Evolutionary conservation across 2,329 filamentous ascomycete genomes (phyloP).

Genomic region (Trichoderma koningii): DNA sequence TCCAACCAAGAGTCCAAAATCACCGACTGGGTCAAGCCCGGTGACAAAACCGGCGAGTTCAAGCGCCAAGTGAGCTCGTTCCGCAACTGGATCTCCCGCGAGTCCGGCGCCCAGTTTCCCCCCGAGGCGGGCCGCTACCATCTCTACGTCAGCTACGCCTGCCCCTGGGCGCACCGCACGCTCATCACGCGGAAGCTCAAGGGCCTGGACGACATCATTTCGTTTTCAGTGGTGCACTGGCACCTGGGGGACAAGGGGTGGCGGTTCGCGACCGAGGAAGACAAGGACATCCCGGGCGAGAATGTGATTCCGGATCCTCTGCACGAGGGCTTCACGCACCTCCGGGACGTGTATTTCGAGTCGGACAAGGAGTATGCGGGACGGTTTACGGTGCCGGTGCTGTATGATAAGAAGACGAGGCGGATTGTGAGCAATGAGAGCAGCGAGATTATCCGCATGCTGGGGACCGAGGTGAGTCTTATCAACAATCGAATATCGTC

Average conservation of each 20-base stretch:
- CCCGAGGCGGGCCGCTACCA: slow-evolving; percentile 90
- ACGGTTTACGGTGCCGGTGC: slow-evolving; percentile 83
- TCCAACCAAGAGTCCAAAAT: slow-evolving; percentile 46
- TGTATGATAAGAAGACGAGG: slow-evolving; percentile 76
- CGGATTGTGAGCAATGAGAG: slow-evolving; percentile 90
- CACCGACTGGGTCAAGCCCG: slow-evolving; percentile 79
- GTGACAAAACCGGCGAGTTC: slow-evolving; percentile 84
- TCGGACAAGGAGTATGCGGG: slow-evolving; percentile 71
- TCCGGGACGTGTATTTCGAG: slow-evolving; percentile 79
- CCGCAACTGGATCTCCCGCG: slow-evolving; percentile 74
- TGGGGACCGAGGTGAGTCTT: slow-evolving; percentile 67
- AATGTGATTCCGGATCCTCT: slow-evolving; percentile 69
- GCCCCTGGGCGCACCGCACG: slow-evolving; percentile 87
- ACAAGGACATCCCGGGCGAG: slow-evolving; percentile 54
- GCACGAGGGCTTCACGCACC: slow-evolving; percentile 67
- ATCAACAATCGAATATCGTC: no score
- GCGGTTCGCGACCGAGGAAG: slow-evolving; percentile 73
- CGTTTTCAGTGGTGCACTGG: slow-evolving; percentile 86
- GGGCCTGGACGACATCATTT: slow-evolving; percentile 83
- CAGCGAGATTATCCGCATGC: slow-evolving; percentile 89
- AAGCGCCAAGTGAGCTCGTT: slow-evolving; percentile 85
- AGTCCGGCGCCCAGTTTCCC: slow-evolving; percentile 72
- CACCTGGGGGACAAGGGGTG: slow-evolving; percentile 74
- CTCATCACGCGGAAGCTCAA: slow-evolving; percentile 89
- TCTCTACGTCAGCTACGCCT: slow-evolving; percentile 91